A percentile compares a stretch with the other conserved stretches of the same genome.
These are phyloP conservation scores for Melanogaster broomeanus DNA, from an alignment of 768 basidiomycete species.

Conservation along the genomic window DNA sequence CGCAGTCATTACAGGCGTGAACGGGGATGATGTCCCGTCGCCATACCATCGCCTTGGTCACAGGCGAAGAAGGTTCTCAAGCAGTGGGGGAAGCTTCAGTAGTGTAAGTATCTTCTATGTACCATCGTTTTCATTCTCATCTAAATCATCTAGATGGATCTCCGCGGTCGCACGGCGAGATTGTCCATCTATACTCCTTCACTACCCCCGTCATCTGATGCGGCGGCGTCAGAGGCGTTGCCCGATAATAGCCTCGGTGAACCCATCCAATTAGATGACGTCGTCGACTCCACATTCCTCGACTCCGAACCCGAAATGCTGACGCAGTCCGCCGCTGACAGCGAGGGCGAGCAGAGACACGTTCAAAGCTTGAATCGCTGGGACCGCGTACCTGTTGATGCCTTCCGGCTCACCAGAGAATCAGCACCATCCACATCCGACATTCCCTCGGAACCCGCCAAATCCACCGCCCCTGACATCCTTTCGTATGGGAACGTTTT, in stretches of 20 bases:
- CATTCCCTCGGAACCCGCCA: slow-evolving; percentile 26
- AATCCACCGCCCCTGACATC: slow-evolving; percentile 18
- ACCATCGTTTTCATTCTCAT: slow-evolving; percentile 8
- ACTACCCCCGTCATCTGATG: slow-evolving; percentile 38
- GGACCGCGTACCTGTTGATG: slow-evolving; percentile 72
- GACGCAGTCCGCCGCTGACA: slow-evolving; percentile 30
- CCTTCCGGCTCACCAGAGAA: slow-evolving; percentile 65
- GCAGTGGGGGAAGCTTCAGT: slow-evolving; percentile 35
- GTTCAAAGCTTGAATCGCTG: slow-evolving; percentile 60
- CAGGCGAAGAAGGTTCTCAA: slow-evolving; percentile 27
- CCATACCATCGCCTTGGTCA: slow-evolving; percentile 28
- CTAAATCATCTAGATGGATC: slow-evolving; percentile 22
- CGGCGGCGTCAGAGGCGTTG: slow-evolving; percentile 32
- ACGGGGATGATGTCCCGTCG: slow-evolving; percentile 33
- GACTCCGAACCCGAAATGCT: slow-evolving; percentile 52
- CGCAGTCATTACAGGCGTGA: slow-evolving; percentile 29
- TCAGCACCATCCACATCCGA: slow-evolving; percentile 27
- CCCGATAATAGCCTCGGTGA: slow-evolving; percentile 46
- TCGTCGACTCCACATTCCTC: slow-evolving; percentile 73
- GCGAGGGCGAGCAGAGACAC: slow-evolving; percentile 41
- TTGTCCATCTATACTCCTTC: slow-evolving; percentile 35
- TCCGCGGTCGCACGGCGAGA: slow-evolving; percentile 33
- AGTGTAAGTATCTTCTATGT: slow-evolving; percentile 33
- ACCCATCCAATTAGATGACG: slow-evolving; percentile 66
- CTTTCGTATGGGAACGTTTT: slow-evolving; percentile 42